phyloP scores from a whole-genome alignment of 2,329 filamentous ascomycete species.

The Blumeriella jaapii region DNA sequence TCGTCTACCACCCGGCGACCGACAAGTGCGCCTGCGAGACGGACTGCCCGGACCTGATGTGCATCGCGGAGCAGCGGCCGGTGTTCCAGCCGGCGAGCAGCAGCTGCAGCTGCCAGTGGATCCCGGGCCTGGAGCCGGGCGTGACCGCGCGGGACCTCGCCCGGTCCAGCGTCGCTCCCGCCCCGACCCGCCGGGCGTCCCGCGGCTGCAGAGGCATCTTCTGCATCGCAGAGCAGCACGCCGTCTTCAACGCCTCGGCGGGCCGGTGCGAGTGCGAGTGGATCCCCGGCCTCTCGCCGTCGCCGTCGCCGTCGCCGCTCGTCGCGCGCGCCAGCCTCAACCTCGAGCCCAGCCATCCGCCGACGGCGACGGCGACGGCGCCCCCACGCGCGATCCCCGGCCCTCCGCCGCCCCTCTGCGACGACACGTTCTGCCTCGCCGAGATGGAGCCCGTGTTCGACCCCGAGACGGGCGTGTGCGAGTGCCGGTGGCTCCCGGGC shows the following conservation, averaged over 20 bases:
- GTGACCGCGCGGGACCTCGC: neutral
- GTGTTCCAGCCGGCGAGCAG: conserved; percentile 10
- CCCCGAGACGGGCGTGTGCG: conserved; percentile 3
- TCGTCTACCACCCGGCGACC: conserved; percentile 14
- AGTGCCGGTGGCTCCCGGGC: conserved; percentile 8
- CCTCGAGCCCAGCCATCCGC: neutral
- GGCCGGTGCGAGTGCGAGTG: conserved; percentile 11
- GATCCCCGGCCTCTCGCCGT: conserved; percentile 11
- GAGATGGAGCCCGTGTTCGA: conserved; percentile 8
- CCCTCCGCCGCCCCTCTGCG: neutral
- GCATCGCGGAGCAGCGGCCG: conserved; percentile 9
- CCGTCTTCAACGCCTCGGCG: conserved; percentile 3
- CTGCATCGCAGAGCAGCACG: conserved; percentile 12
- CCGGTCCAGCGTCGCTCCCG: neutral
- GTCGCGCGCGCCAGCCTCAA: neutral
- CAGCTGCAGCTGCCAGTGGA: conserved; percentile 13
- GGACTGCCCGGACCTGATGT: conserved; percentile 16
- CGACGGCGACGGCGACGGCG: too few species aligned
- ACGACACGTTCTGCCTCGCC: conserved; percentile 1
- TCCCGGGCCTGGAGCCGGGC: conserved; percentile 8
- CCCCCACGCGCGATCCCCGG: neutral
- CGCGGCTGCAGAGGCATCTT: conserved; percentile 9
- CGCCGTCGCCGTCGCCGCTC: neutral
- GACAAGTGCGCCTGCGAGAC: conserved; percentile 12
- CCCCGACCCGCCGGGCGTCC: neutral